These are phyloP conservation scores for Chlorella variabilis DNA, from an alignment of 163 green algal genomes.

Conservation along the genomic window DNA sequence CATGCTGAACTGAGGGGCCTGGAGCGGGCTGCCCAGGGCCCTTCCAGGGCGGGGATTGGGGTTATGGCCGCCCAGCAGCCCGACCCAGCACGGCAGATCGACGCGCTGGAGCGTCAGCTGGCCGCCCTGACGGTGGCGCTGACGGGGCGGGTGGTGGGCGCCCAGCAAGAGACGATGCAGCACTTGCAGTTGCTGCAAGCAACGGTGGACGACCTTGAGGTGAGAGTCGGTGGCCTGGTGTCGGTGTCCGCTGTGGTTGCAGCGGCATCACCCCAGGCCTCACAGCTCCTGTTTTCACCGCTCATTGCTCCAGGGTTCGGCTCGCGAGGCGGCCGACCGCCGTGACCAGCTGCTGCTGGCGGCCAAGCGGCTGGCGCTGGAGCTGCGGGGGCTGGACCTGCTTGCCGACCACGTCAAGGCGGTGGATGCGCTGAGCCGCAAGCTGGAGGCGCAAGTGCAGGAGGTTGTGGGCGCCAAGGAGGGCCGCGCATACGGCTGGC, in stretches of 20 bases:
- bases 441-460: slow-evolving; percentile 6
- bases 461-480: too few species aligned
- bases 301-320: slow-evolving; percentile 19
- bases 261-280: background rate
- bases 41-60: too few species aligned
- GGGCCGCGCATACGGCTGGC: too few species aligned
- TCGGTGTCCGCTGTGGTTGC: background rate
- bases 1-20: too few species aligned
- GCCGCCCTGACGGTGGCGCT: background rate
- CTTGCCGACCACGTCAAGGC: slow-evolving; percentile 18
- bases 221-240: background rate
- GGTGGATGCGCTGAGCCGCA: background rate
- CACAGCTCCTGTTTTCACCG: background rate
- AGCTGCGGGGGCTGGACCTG: slow-evolving; percentile 33
- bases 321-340: background rate
- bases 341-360: slow-evolving; percentile 5
- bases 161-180: slow-evolving; percentile 11
- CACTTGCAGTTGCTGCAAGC: slow-evolving; percentile 7
- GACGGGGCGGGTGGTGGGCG: background rate
- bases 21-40: too few species aligned
- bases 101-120: slow-evolving; percentile 21
- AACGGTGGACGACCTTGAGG: background rate
- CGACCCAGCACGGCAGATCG: background rate
- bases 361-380: background rate
- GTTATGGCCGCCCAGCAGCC: background rate